These are phyloP conservation scores for Rosa lucieae DNA, from an alignment of 306 rosid genomes.

Conservation along the genomic window DNA sequence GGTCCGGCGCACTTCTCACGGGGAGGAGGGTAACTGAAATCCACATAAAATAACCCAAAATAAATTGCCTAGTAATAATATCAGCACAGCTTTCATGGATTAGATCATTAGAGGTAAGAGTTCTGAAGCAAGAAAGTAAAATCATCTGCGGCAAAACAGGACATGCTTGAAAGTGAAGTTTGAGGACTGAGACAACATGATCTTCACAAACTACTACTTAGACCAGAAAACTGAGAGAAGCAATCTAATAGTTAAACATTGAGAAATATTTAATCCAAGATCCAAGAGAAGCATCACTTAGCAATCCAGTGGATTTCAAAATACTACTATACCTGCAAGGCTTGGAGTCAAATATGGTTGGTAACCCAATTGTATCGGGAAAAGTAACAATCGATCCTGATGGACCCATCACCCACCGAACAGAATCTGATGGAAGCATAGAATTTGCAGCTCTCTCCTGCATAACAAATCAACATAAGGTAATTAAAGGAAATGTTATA, in stretches of 20 bases:
- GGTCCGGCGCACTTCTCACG: conserved; percentile 61
- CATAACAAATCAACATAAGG: conserved; percentile 8
- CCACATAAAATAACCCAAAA: conserved; percentile 5
- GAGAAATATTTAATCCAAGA: not conserved
- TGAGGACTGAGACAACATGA: not conserved
- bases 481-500: not conserved
- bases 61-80: not conserved
- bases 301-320: not conserved
- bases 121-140: not conserved
- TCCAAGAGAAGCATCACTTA: not conserved
- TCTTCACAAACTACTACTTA: not conserved
- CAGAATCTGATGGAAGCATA: conserved; percentile 41
- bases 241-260: not conserved
- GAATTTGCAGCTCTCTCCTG: conserved; percentile 51
- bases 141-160: too few species aligned
- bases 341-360: conserved; percentile 45
- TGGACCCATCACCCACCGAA: conserved; percentile 52
- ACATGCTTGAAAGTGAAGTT: not conserved
- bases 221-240: not conserved
- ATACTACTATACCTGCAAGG: conserved; percentile 39
- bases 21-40: conserved; percentile 60
- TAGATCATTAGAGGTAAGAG: not conserved
- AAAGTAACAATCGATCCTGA: conserved; percentile 51
- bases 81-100: not conserved
- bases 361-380: conserved; percentile 53